phyloP scores from a whole-genome alignment of 2,329 filamentous ascomycete species.

The Colletotrichum orbiculare region DNA sequence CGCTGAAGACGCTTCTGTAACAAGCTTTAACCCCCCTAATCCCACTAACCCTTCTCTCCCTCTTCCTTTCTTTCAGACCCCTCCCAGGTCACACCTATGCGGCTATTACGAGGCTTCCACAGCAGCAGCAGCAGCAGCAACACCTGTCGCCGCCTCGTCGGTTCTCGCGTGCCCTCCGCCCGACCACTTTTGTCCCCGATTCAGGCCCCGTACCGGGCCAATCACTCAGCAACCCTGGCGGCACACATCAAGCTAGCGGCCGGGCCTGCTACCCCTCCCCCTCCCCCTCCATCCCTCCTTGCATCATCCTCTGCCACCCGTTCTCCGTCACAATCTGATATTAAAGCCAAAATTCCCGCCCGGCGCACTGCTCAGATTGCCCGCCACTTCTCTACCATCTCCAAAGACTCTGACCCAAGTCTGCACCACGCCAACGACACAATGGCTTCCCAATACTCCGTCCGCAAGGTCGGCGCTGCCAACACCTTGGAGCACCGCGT shows the following conservation, averaged over 20 bases:
- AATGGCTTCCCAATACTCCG: slow-evolving; percentile 75
- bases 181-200: slow-evolving; percentile 36
- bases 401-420: slow-evolving; percentile 39
- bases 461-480: slow-evolving; percentile 88
- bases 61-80: slow-evolving; percentile 3
- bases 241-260: slow-evolving; percentile 40
- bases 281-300: slow-evolving; percentile 46
- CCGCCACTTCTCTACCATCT: slow-evolving; percentile 60
- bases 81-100: slow-evolving; percentile 23
- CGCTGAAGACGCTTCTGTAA: slow-evolving; percentile 17
- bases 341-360: slow-evolving; percentile 57
- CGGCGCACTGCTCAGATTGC: slow-evolving; percentile 65
- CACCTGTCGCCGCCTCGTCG: slow-evolving; percentile 7
- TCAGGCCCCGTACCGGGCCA: slow-evolving; percentile 41
- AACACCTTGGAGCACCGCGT: slow-evolving; percentile 97
- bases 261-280: slow-evolving; percentile 44
- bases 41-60: neutral
- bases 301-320: slow-evolving; percentile 38
- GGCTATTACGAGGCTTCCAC: neutral
- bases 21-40: slow-evolving; percentile 19
- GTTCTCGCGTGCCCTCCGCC: slow-evolving; percentile 29
- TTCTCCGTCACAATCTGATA: slow-evolving; percentile 30
- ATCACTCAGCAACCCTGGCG: slow-evolving; percentile 45
- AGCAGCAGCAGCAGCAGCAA: neutral
- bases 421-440: slow-evolving; percentile 36